phyloP scores from a whole-genome alignment of 108 stramenopile species.

The Cyclotella cryptica region DNA sequence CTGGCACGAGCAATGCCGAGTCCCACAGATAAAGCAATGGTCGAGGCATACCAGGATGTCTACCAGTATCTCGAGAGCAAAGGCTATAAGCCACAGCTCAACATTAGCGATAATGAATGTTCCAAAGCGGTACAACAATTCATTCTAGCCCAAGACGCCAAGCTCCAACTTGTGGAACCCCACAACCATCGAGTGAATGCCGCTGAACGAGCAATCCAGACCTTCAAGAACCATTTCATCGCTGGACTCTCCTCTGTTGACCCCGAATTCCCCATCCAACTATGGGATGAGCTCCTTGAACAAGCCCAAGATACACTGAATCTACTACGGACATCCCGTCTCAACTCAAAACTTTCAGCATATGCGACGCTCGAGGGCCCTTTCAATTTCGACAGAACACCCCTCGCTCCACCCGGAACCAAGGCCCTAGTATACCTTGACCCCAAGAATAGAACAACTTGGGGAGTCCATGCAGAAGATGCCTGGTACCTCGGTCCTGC shows the following conservation, averaged over 20 bases:
- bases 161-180: constrained; percentile 23
- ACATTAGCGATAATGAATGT: background rate
- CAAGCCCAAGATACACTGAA: constrained; percentile 36
- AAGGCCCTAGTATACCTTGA: constrained; percentile 7
- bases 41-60: background rate
- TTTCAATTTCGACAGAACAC: too few species aligned
- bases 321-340: constrained; percentile 39
- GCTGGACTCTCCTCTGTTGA: constrained; percentile 23
- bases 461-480: too few species aligned
- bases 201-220: constrained; percentile 27
- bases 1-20: too few species aligned
- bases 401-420: too few species aligned
- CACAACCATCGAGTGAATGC: constrained; percentile 24
- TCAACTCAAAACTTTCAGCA: constrained; percentile 53
- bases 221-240: constrained; percentile 23
- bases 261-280: constrained; percentile 34
- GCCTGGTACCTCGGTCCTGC: too few species aligned
- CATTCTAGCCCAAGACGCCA: background rate
- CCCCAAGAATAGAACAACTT: constrained; percentile 5
- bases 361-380: constrained; percentile 25
- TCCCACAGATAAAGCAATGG: background rate
- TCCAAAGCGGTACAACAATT: background rate
- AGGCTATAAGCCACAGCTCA: background rate
- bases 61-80: background rate
- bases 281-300: constrained; percentile 42